These are phyloP conservation scores for Boletus sp. DNA, from an alignment of 768 basidiomycete genomes.

Conservation along the genomic window DNA sequence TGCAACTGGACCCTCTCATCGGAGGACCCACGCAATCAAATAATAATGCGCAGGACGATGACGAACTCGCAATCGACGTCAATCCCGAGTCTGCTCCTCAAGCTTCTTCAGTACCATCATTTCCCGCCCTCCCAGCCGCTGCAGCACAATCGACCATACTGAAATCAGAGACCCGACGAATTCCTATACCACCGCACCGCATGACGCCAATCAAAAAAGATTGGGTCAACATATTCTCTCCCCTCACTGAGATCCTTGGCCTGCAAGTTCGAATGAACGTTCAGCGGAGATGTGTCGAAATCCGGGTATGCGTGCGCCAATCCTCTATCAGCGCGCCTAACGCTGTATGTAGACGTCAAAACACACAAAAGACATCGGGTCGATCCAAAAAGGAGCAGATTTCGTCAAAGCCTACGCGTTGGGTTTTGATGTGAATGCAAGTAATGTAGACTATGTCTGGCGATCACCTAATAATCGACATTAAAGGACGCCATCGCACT, in stretches of 20 bases:
- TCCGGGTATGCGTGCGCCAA: slow-evolving; percentile 63
- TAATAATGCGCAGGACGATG: slow-evolving; percentile 43
- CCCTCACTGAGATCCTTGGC: slow-evolving; percentile 90
- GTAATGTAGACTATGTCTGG: slow-evolving; percentile 19
- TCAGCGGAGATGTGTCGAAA: slow-evolving; percentile 83
- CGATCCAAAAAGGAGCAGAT: slow-evolving; percentile 95
- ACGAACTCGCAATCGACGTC: slow-evolving; percentile 61
- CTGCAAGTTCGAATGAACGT: slow-evolving; percentile 98
- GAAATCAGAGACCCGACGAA: slow-evolving; percentile 83
- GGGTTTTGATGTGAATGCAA: slow-evolving; percentile 93
- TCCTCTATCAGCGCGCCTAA: slow-evolving; percentile 1
- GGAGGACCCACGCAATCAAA: slow-evolving; percentile 2
- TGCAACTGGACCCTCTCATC: slow-evolving; percentile 22
- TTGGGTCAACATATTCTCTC: slow-evolving; percentile 94
- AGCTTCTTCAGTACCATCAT: slow-evolving; percentile 56
- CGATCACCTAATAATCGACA: slow-evolving; percentile 2
- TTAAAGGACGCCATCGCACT: slow-evolving; percentile 91
- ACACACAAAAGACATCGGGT: slow-evolving; percentile 89
- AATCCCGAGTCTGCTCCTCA: slow-evolving; percentile 45
- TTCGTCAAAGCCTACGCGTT: slow-evolving; percentile 94
- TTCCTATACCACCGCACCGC: slow-evolving; percentile 93
- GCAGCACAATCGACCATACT: slow-evolving; percentile 49
- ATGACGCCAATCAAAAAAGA: slow-evolving; percentile 97
- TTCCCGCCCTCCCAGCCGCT: slow-evolving; percentile 65
- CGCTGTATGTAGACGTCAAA: slow-evolving; percentile 71